Percentiles rank a stretch among this genome's conserved stretches.
These are phyloP conservation scores for Crucihimalaya himalaica DNA, from an alignment of 345 rosid species.

Conservation along the genomic window DNA sequence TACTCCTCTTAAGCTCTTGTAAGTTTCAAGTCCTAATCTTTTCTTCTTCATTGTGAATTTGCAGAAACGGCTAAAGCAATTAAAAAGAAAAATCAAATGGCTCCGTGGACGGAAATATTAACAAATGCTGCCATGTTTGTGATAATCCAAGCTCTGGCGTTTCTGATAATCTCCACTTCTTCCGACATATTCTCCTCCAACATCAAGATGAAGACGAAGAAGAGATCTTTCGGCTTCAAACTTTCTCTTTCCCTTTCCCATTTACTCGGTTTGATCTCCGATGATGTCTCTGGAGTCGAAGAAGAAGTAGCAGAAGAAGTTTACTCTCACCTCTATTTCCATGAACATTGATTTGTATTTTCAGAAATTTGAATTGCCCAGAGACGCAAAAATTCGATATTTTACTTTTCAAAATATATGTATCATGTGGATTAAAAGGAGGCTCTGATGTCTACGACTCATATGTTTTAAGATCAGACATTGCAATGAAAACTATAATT, in stretches of 20 bases:
- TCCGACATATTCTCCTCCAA: slow-evolving; percentile 14
- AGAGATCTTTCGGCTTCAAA: slow-evolving; percentile 13
- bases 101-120: background rate
- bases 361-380: background rate
- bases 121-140: background rate
- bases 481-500: background rate
- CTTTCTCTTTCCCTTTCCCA: background rate
- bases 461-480: background rate
- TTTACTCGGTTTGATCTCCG: background rate
- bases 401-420: background rate
- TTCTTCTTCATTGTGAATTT: background rate
- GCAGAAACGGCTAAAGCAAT: background rate
- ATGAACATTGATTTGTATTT: background rate
- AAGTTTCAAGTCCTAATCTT: background rate
- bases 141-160: slow-evolving; percentile 7
- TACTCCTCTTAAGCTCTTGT: background rate
- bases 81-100: background rate
- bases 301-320: background rate
- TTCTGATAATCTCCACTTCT: background rate
- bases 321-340: background rate
- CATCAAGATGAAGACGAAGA: background rate
- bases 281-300: slow-evolving; percentile 8
- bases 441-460: background rate
- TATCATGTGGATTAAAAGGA: background rate
- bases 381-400: background rate